Evolutionary conservation across 176 grass and related monocot genomes (phyloP), one percentile per base, ranked within the genome.

Genomic region (Lolium perenne): DNA sequence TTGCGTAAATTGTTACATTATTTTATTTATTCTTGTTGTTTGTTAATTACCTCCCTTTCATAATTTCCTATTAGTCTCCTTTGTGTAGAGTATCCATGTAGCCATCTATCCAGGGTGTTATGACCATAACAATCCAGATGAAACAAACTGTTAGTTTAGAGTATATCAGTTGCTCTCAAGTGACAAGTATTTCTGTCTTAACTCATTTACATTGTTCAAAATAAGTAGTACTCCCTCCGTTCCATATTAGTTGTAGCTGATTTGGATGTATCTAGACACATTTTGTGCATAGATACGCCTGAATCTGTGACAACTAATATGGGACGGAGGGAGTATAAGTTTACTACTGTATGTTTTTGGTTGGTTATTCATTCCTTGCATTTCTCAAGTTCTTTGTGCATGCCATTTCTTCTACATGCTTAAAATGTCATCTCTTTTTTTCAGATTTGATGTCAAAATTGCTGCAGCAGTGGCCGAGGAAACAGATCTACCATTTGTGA

Each of bases 381-480:
- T 80, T 86, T 49, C 4, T 18, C 10, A 21, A 45, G 26, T 25
- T 78, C 76, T 53, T 80, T 81, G 23, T 80, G 54, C 51, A 87
- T 87, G 51, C 41, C 43, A 25, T 75, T 80, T 86, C 40, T 75
- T 70, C 70, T 76, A 43, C 82, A 78, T 71, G 38, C 14, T 74
- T 89, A 60, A 79, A 61, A 21, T 51, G 80, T 8, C 76, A 58
- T 77, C 38, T 77, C 15, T 1, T 60, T 1, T 60, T 91, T 90
- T 80, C 87, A 99, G 97, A 88, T 99, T 96, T 88, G 97, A 99
- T 87, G 94, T 85, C 80, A 99, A 99, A 91, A 99, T 96, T 88
- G 97, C 97, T 56, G 80, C 84, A 83, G 90, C 92, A 29, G 97
- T 99, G 50, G 94, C 97, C 3, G 92, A 96, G 57, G 94, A 99